Conservation (phyloP, 805 yeast genomes). For the Spathaspora passalidarum region DNA sequence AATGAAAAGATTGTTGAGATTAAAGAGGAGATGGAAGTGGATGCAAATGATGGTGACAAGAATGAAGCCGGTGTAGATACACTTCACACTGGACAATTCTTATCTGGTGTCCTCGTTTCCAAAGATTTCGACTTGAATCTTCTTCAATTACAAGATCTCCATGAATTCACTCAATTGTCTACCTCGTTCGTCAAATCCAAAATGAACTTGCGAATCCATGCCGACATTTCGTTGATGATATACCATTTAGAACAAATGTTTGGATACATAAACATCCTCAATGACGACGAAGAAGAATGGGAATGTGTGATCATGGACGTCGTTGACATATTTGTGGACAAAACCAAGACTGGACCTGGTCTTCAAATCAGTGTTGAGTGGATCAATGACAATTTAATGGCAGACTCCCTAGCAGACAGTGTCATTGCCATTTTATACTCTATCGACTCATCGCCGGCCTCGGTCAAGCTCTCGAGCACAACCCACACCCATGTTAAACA, state of each 20-base stretch:
- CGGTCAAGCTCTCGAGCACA: slow-evolving; percentile 80
- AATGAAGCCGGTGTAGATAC: slow-evolving; percentile 5
- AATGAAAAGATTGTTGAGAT: slow-evolving; percentile 33
- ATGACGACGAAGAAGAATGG: slow-evolving; percentile 50
- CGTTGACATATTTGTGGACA: slow-evolving; percentile 43
- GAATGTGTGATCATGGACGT: slow-evolving; percentile 45
- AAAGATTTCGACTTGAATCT: slow-evolving; percentile 86
- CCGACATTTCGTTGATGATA: slow-evolving; percentile 72
- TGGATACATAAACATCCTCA: slow-evolving; percentile 68
- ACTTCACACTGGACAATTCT: slow-evolving; percentile 25
- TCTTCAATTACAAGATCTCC: slow-evolving; percentile 79
- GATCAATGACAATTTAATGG: slow-evolving; percentile 78
- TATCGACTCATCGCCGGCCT: slow-evolving; percentile 92
- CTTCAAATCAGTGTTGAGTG: slow-evolving; percentile 72
- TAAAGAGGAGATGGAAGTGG: slow-evolving; percentile 10
- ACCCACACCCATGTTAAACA: slow-evolving; percentile 44
- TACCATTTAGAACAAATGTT: slow-evolving; percentile 97
- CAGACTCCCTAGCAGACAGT: slow-evolving; percentile 93
- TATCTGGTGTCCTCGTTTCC: slow-evolving; percentile 86
- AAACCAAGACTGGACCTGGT: slow-evolving; percentile 22
- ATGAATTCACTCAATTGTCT: slow-evolving; percentile 83
- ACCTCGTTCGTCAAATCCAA: slow-evolving; percentile 82
- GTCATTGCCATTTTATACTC: slow-evolving; percentile 86
- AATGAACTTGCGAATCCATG: slow-evolving; percentile 74
- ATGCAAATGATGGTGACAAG: slow-evolving; percentile 9